Evolutionary conservation across 352 stramenopile genomes (phyloP), one percentile per base, ranked within the genome.

Genomic region (Bremia lactucae): DNA sequence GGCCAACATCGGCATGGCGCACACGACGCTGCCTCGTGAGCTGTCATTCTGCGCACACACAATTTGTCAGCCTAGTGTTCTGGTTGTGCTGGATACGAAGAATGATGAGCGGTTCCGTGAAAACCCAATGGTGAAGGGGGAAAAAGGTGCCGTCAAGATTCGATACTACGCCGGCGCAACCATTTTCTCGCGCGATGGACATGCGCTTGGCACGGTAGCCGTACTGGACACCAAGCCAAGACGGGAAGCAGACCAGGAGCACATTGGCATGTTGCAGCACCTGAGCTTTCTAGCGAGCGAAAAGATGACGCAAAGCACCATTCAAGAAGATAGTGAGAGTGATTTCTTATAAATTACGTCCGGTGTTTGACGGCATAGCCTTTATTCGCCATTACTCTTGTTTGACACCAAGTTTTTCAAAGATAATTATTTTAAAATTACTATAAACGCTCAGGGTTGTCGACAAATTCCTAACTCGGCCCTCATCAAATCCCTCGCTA

Each of bases 201-300:
- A 87, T 24, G 72, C 78, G 11, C 62, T 92, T 6, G 80, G 80
- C 5, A 89, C 80, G 3, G 76, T 92, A n/a, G 80, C 80, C 0
- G 80, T 92, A 14, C 54, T 92, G 11, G 76, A 92, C 52, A 92
- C 76, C 10, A 89, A 87, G 42, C 74, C 80, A 3, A 67, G 77
- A 6, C 52, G 65, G 1, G 74, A 87, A 37, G 77, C 68, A n/a
- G 74, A 90, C 49, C 77, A 87, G 47, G 77, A 90, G 44, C 74
- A 90, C 55, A 90, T 90, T 35, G 77, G 77, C 16, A 87, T 90
- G 77, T 65, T 90, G 56, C 77, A 90, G 55, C 77, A 90, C 52
- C 42, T 90, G 42, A 90, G 77, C 46, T 90, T 90, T 59, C 62
- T 90, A 31, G 77, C 77, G 21, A 90, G 77, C 46, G 77, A 90